These are phyloP conservation scores for Marasmius oreades DNA, from an alignment of 1,284 basidiomycete species.

Conservation along the genomic window DNA sequence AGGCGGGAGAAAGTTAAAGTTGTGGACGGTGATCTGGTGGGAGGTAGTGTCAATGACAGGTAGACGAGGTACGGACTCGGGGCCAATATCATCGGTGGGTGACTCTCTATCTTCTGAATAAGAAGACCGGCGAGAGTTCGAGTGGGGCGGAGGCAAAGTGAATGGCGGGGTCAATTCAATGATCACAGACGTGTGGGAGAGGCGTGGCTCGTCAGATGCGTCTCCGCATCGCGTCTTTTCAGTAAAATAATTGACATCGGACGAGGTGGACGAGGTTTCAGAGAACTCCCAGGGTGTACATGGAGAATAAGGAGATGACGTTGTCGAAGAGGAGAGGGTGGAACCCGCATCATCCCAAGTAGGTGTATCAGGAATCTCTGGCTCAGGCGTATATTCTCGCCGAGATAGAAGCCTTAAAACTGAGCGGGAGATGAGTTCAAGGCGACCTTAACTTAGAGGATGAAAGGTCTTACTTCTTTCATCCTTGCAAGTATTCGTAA, in stretches of 20 bases:
- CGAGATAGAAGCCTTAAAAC: not conserved
- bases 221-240: not conserved
- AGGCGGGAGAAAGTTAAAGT: not conserved
- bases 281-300: not conserved
- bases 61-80: not conserved
- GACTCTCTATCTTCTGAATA: not conserved
- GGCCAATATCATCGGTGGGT: not conserved
- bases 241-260: not conserved
- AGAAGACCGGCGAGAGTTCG: not conserved
- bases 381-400: not conserved
- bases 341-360: not conserved
- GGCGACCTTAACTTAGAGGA: not conserved
- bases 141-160: too few relatives aligned
- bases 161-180: too few relatives aligned
- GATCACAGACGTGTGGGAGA: too few relatives aligned
- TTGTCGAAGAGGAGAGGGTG: not conserved
- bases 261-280: not conserved
- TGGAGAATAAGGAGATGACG: not conserved
- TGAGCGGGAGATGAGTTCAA: not conserved
- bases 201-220: not conserved
- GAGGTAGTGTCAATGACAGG: not conserved
- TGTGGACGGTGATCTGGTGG: not conserved
- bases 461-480: conserved; percentile 37
- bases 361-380: not conserved
- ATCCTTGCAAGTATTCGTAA: conserved; percentile 50